Percentiles rank a stretch among this genome's conserved stretches.
Conservation (phyloP, 2,329 filamentous ascomycete species). For the Ploettnerulaceae sp. region DNA sequence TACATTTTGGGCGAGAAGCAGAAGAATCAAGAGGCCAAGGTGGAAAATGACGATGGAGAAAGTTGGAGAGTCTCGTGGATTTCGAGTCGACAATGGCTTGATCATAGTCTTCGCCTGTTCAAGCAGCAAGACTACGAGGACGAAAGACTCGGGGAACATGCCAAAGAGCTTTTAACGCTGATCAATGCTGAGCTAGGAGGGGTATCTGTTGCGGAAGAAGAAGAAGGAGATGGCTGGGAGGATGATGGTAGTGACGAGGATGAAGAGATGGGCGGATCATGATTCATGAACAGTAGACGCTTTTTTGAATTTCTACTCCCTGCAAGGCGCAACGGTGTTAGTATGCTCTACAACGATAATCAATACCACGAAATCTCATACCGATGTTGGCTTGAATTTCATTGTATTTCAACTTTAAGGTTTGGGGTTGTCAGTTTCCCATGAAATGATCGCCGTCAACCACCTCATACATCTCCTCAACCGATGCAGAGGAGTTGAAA, state of each 20-base stretch:
- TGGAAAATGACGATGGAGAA: slow-evolving; percentile 39
- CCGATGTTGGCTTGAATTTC: no score
- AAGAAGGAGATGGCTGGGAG: slow-evolving; percentile 45
- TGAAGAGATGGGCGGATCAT: slow-evolving; percentile 50
- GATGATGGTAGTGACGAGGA: slow-evolving; percentile 49
- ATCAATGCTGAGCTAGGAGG: slow-evolving; percentile 63
- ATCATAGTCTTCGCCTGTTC: slow-evolving; percentile 76
- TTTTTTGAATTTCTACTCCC: no score
- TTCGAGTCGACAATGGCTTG: slow-evolving; percentile 77
- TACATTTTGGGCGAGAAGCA: slow-evolving; percentile 72
- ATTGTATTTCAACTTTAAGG: no score
- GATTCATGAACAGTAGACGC: no score
- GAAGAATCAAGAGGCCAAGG: slow-evolving; percentile 39
- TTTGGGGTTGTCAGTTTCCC: no score
- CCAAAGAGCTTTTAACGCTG: slow-evolving; percentile 61
- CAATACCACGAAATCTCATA: no score
- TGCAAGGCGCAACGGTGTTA: no score
- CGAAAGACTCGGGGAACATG: slow-evolving; percentile 69
- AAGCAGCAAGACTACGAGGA: slow-evolving; percentile 78
- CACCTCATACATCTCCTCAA: no score
- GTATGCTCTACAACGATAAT: no score
- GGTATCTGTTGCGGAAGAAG: slow-evolving; percentile 51
- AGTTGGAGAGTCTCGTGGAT: slow-evolving; percentile 53
- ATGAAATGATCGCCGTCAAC: no score
- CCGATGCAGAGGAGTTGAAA: no score